phyloP scores from a whole-genome alignment of 805 yeast species.

The Candida pseudofarinosa region DNA sequence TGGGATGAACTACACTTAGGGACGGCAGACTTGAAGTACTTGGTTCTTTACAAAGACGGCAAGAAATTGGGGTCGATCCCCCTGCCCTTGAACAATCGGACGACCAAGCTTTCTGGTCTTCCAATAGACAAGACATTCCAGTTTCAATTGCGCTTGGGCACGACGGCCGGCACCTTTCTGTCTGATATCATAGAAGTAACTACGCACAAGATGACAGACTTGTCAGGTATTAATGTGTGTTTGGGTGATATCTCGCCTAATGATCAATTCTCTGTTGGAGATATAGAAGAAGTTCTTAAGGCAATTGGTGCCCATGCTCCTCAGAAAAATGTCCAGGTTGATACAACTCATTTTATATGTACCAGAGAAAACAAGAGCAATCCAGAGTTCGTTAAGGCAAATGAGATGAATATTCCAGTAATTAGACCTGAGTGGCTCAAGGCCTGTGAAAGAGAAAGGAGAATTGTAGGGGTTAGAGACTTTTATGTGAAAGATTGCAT shows the following conservation, averaged over 20 bases:
- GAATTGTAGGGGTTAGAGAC: slow-evolving; percentile 90
- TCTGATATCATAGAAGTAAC: slow-evolving; percentile 66
- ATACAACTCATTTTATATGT: slow-evolving; percentile 92
- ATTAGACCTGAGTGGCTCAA: slow-evolving; percentile 96
- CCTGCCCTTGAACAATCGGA: slow-evolving; percentile 69
- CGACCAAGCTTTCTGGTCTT: slow-evolving; percentile 86
- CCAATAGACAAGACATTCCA: slow-evolving; percentile 79
- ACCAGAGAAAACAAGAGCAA: slow-evolving; percentile 54
- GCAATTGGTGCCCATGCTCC: slow-evolving; percentile 79
- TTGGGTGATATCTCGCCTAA: slow-evolving; percentile 70
- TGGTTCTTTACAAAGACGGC: slow-evolving; percentile 73
- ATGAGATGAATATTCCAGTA: slow-evolving; percentile 82
- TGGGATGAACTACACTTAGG: slow-evolving; percentile 90
- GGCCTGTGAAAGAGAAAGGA: slow-evolving; percentile 85
- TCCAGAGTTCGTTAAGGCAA: slow-evolving; percentile 73
- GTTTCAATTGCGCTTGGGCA: slow-evolving; percentile 75
- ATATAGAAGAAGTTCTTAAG: slow-evolving; percentile 57
- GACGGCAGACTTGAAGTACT: slow-evolving; percentile 70
- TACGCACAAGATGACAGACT: slow-evolving; percentile 95
- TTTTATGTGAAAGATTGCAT: slow-evolving; percentile 62
- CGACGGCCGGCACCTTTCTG: slow-evolving; percentile 82
- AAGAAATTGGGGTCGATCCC: slow-evolving; percentile 78
- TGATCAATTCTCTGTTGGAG: slow-evolving; percentile 43
- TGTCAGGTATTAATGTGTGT: slow-evolving; percentile 88
- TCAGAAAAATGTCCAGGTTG: slow-evolving; percentile 71